These are phyloP conservation scores for Beauveria scarabaeidicola DNA, from an alignment of 2,329 filamentous ascomycete genomes.

Conservation along the genomic window DNA sequence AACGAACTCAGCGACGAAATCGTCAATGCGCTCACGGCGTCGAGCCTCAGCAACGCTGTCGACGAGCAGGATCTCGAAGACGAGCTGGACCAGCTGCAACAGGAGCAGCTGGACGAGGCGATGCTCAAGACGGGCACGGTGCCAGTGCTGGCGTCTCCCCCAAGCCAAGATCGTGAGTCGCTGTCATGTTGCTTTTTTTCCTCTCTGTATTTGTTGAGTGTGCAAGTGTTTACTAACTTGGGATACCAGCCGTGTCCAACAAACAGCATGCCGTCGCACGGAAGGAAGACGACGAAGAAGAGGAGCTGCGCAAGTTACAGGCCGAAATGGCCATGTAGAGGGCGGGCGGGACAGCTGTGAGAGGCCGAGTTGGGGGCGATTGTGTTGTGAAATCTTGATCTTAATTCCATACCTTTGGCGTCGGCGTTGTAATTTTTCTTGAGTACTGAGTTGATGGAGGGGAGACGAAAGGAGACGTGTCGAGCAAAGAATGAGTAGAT, in stretches of 20 bases:
- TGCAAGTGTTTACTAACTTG: background rate
- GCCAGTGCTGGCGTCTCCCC: conserved; percentile 72
- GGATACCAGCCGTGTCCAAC: conserved; percentile 16
- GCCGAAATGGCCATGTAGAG: conserved; percentile 94
- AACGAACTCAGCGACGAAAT: conserved; percentile 93
- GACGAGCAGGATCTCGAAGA: conserved; percentile 83
- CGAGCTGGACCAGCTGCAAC: conserved; percentile 79
- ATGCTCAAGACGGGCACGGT: conserved; percentile 86
- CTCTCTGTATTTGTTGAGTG: background rate
- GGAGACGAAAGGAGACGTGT: background rate
- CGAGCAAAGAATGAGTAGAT: background rate
- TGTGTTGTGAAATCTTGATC: background rate
- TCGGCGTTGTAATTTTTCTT: conserved; percentile 15
- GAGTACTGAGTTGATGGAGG: background rate
- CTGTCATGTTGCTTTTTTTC: conserved; percentile 16
- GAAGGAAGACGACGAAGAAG: conserved; percentile 85
- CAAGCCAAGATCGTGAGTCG: conserved; percentile 66
- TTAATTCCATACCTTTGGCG: conserved; percentile 1
- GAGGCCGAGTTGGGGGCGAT: too few relatives aligned
- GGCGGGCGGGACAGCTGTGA: background rate
- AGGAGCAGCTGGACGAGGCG: conserved; percentile 85
- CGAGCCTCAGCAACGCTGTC: conserved; percentile 56
- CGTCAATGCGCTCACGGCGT: conserved; percentile 70
- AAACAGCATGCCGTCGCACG: conserved; percentile 30
- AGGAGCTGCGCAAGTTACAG: conserved; percentile 83